A percentile compares a stretch with the other conserved stretches of the same genome.
phyloP scores from a whole-genome alignment of 228 moss, liverwort and hornwort species.

The Sphagnum fallax region DNA sequence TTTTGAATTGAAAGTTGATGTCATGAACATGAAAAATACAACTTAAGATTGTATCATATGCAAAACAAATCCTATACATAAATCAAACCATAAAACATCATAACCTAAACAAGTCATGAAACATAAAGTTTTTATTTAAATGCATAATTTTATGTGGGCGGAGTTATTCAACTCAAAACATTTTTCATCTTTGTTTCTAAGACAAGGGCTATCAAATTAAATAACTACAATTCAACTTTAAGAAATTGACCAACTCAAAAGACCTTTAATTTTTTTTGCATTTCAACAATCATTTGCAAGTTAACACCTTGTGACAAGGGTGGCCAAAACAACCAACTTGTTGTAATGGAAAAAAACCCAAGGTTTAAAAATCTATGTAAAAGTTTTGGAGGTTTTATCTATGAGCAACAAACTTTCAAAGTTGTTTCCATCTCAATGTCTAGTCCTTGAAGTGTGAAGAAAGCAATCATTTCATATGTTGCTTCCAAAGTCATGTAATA shows the following conservation, averaged over 20 bases:
- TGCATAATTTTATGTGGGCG: no score
- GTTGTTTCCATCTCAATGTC: conserved; percentile 32
- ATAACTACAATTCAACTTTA: no score
- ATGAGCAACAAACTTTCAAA: conserved; percentile 21
- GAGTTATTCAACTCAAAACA: no score
- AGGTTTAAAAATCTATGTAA: conserved; percentile 13
- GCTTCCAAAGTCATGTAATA: conserved; percentile 19
- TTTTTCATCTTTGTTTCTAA: no score
- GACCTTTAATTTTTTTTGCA: conserved; percentile 14
- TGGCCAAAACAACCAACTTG: conserved; percentile 52
- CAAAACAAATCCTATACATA: no score
- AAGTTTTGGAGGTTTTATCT: conserved; percentile 6
- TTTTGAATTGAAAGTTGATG: no score
- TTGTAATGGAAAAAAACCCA: conserved; percentile 15
- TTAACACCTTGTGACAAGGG: conserved; percentile 12
- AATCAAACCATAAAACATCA: no score
- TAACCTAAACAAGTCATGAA: no score
- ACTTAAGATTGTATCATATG: no score
- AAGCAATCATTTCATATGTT: conserved; percentile 35
- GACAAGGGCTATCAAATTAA: no score
- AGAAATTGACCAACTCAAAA: not conserved
- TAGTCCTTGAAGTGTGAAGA: conserved; percentile 38
- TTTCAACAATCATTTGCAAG: conserved; percentile 13
- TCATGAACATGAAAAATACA: no score
- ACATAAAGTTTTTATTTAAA: no score